Evolutionary conservation across 306 rosid genomes (phyloP), one percentile per base, ranked within the genome.

Genomic region (Cicer bijugum): DNA sequence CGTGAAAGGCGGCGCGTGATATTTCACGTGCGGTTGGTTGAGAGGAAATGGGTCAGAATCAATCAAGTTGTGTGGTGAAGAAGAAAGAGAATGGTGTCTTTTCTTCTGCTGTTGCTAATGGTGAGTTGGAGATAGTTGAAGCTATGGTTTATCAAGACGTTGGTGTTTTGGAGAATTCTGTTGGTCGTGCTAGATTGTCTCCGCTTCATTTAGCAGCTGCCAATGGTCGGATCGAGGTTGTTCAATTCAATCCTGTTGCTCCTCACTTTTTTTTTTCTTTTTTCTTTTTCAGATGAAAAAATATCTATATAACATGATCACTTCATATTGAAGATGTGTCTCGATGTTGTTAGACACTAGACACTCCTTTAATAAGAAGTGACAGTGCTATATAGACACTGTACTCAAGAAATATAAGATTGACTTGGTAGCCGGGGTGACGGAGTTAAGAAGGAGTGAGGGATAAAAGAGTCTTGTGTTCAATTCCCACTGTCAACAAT

Each of bases 201-300:
- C 85, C 89, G 0, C 80, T 92, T 19, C 98, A 92, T 77, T 85
- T 89, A 17, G 98, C 97, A 1, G 92, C 98, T 56, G 86, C 89
- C 50, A 74, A 74, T 82, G 98, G 95, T 35, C 91, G 85, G 86
- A 88, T 89, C 88, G 85, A 92, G 92, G 98, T 92, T 69, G 72
- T 77, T 75, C 35, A 28, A 28, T 28, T 28, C 35, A 28, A 28
- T 28, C 7, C 10, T 57, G 1, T 37, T 77, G 1, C 20, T 63
- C 39, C 12, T 7, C 33, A 44, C 12, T 15, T 17, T 12, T 28
- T 35, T 20, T 14, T 3, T 28, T 28, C 0, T 0, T 28, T 28
- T 28, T 28, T 28, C 5, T 28, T 28, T 28, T 3, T 28, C 5
- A 28, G 35, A 28, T 28, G 35, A 28, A 28, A 28, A 28, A 28